phyloP scores from a whole-genome alignment of 176 grass and related monocot genomes.

The Triticum aestivum region DNA sequence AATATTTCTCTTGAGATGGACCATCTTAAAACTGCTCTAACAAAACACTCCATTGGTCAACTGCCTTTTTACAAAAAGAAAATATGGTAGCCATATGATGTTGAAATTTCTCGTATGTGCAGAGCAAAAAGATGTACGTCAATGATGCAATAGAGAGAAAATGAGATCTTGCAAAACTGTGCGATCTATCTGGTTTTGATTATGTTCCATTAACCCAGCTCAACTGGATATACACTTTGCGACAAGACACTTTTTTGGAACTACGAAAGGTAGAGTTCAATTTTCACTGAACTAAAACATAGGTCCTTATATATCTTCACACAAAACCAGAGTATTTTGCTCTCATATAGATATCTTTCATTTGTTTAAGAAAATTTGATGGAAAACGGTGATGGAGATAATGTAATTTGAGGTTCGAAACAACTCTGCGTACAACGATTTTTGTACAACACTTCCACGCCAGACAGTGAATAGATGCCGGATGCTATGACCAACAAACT shows the following conservation, averaged over 20 bases:
- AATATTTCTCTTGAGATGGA: no score
- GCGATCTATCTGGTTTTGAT: background rate
- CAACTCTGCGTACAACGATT: no score
- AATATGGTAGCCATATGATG: background rate
- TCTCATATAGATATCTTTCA: no score
- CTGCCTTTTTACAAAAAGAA: background rate
- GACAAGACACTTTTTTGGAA: background rate
- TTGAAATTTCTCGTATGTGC: background rate
- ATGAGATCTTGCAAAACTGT: background rate
- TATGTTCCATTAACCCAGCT: background rate
- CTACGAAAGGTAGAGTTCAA: background rate
- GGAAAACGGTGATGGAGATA: background rate
- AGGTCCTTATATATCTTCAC: background rate
- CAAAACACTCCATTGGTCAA: background rate
- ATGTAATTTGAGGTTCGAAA: background rate
- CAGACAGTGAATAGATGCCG: no score
- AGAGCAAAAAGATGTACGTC: background rate
- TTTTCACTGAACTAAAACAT: background rate
- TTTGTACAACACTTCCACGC: no score
- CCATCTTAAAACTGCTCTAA: background rate
- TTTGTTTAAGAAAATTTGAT: background rate
- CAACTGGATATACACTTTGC: no score
- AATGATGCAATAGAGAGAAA: background rate
- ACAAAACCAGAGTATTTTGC: background rate
- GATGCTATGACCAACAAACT: no score